phyloP scores from a whole-genome alignment of 2,329 filamentous ascomycete species.

The Rhynchosporium graminicola region DNA sequence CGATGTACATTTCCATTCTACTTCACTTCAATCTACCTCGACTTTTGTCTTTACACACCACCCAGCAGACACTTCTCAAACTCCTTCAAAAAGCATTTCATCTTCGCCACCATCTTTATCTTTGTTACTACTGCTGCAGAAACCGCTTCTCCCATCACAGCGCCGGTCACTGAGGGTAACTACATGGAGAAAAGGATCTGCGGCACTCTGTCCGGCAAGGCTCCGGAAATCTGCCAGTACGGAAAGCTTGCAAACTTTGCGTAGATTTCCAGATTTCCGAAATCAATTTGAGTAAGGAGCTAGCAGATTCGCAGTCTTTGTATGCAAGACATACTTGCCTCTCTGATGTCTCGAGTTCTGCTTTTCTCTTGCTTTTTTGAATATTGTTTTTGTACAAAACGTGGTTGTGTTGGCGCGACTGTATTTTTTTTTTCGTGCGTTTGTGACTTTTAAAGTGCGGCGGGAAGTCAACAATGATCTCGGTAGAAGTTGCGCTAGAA shows the following conservation, averaged over 20 bases:
- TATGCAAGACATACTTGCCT: neutral
- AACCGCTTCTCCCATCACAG: neutral
- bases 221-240: conserved; percentile 14
- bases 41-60: neutral
- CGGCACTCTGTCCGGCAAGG: conserved; percentile 11
- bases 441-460: too few species aligned
- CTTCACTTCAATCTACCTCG: neutral
- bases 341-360: neutral
- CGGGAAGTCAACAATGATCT: too few species aligned
- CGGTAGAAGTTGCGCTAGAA: too few species aligned
- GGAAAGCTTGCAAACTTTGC: conserved; percentile 1
- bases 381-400: too few species aligned
- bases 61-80: neutral
- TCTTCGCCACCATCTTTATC: neutral
- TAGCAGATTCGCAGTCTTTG: neutral
- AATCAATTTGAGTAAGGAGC: neutral
- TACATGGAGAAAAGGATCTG: conserved; percentile 19
- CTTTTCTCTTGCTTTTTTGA: too few species aligned
- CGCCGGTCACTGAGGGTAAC: neutral
- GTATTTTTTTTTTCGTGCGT: too few species aligned
- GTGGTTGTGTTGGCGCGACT: too few species aligned
- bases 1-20: neutral
- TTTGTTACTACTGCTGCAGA: neutral
- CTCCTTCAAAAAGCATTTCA: neutral
- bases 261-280: neutral